phyloP scores from a whole-genome alignment of 768 basidiomycete genomes.

The Pisolithus microcarpus region DNA sequence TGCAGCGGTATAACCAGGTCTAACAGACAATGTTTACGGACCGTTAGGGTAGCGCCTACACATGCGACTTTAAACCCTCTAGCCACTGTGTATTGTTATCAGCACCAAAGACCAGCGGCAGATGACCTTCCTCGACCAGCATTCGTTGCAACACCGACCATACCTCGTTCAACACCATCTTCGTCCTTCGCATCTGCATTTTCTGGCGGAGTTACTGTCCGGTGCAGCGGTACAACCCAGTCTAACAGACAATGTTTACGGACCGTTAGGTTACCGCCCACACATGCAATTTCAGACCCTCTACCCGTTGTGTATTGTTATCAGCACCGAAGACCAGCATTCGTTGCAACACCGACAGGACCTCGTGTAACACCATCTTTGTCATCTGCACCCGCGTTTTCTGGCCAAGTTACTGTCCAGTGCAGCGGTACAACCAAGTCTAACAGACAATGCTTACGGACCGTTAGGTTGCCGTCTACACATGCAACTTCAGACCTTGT shows the following conservation, averaged over 20 bases:
- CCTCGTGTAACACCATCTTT: no score
- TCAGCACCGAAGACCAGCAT: constrained; percentile 42
- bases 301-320: constrained; percentile 46
- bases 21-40: constrained; percentile 54
- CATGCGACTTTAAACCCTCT: constrained; percentile 20
- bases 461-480: no score
- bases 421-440: no score
- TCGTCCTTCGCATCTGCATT: constrained; percentile 13
- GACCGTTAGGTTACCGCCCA: constrained; percentile 38
- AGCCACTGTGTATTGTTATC: constrained; percentile 49
- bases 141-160: constrained; percentile 8
- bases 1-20: constrained; percentile 62
- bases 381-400: no score
- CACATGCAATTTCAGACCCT: constrained; percentile 20
- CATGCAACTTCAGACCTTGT: no score
- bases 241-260: constrained; percentile 42
- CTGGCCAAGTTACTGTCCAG: no score
- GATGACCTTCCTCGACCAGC: constrained; percentile 7
- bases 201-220: constrained; percentile 21
- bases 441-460: no score
- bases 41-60: constrained; percentile 39
- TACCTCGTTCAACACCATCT: constrained; percentile 16
- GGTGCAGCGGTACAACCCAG: constrained; percentile 62
- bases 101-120: constrained; percentile 41
- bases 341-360: no score